These are phyloP conservation scores for Mixia osmundae DNA, from an alignment of 1,284 basidiomycete species.

Conservation along the genomic window DNA sequence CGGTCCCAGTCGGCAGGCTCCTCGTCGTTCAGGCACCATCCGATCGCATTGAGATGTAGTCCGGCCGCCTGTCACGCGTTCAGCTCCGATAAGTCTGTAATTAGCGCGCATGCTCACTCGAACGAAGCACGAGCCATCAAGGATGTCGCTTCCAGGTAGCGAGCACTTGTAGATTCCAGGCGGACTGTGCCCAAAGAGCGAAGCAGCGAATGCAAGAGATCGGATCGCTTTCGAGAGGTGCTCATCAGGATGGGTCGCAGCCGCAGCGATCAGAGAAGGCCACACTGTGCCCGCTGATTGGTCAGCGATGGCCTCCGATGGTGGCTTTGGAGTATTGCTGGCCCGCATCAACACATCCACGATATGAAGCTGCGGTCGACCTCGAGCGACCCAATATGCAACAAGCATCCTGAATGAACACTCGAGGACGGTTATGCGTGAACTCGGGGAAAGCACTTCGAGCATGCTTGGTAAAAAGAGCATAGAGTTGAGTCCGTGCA, in stretches of 20 bases:
- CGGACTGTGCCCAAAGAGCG: constrained; percentile 13
- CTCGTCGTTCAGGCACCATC: constrained; percentile 13
- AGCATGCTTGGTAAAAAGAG: constrained; percentile 16
- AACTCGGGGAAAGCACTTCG: constrained; percentile 13
- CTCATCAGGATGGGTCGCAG: constrained; percentile 14
- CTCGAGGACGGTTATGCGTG: constrained; percentile 14
- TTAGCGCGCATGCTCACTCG: constrained; percentile 6
- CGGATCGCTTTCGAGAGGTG: constrained; percentile 16
- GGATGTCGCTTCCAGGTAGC: constrained; percentile 11
- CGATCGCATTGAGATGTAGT: constrained; percentile 4
- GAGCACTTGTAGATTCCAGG: constrained; percentile 11
- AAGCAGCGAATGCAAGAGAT: constrained; percentile 14
- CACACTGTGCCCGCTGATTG: constrained; percentile 1
- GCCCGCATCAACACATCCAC: constrained; percentile 14
- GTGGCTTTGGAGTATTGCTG: constrained; percentile 7
- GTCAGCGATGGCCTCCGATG: constrained; percentile 1
- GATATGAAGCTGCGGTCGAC: constrained; percentile 14
- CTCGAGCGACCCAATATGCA: constrained; percentile 16
- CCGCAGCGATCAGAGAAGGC: constrained; percentile 6
- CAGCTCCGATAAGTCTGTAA: too few relatives aligned
- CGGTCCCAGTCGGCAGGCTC: constrained; percentile 12
- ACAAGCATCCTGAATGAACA: constrained; percentile 16
- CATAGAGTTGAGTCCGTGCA: constrained; percentile 16
- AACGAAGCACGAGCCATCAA: constrained; percentile 16
- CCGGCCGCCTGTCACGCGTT: constrained; percentile 2